Conservation (phyloP, 1,284 basidiomycete genomes). For the Mixia osmundae region DNA sequence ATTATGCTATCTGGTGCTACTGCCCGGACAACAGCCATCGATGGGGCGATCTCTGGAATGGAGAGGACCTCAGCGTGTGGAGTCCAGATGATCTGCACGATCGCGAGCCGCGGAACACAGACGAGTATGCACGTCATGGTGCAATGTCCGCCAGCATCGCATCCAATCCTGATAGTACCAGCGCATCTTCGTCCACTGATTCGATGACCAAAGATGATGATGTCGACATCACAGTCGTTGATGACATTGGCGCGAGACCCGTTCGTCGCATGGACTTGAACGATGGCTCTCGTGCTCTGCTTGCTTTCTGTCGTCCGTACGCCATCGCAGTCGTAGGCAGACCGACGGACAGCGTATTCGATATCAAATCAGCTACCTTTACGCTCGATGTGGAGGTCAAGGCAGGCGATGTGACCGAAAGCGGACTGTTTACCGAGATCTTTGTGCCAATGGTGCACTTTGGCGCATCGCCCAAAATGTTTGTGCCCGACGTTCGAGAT, state of each 20-base stretch:
- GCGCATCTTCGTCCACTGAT: no score
- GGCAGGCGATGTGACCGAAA: conserved; percentile 24
- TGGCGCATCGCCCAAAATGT: conserved; percentile 20
- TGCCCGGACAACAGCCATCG: conserved; percentile 44
- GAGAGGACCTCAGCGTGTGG: conserved; percentile 78
- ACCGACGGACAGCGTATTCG: conserved; percentile 37
- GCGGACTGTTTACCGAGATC: conserved; percentile 16
- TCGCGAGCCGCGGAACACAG: background rate
- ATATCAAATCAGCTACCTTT: conserved; percentile 44
- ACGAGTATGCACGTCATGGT: no score
- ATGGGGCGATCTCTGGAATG: conserved; percentile 93
- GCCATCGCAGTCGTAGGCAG: conserved; percentile 48
- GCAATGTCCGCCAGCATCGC: no score
- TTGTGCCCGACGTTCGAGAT: background rate
- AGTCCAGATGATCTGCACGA: conserved; percentile 40
- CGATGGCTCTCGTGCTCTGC: conserved; percentile 40
- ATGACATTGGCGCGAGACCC: no score
- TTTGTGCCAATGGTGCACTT: conserved; percentile 19
- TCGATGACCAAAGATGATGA: no score
- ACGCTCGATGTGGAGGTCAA: conserved; percentile 39
- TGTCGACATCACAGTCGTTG: no score
- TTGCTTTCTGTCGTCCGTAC: conserved; percentile 60
- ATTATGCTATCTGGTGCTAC: conserved; percentile 81
- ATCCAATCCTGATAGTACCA: no score
- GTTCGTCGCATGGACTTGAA: conserved; percentile 8